phyloP scores from a whole-genome alignment of 371 early-diverging fungal species.

The Choanephora cucurbitarum region DNA sequence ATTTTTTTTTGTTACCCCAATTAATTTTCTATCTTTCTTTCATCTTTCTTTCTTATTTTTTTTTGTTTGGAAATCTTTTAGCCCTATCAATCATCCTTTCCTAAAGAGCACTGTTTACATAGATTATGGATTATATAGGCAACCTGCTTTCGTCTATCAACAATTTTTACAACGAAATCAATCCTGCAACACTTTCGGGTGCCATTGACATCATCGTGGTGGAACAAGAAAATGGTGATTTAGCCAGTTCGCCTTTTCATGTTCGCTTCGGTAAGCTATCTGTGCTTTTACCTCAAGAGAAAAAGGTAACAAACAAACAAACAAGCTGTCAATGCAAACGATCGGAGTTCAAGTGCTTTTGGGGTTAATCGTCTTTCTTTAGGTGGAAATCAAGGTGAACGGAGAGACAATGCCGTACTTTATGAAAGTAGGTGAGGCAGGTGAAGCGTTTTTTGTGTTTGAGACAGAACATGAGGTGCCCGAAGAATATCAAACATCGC shows the following conservation, averaged over 20 bases:
- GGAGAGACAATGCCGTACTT: conserved; percentile 71
- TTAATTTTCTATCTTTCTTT: conserved; percentile 1
- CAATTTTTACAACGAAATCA: conserved; percentile 95
- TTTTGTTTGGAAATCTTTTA: no score
- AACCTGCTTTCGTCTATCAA: conserved; percentile 73
- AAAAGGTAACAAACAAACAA: conserved; percentile 56
- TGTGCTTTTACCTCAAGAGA: conserved; percentile 85
- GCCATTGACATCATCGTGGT: conserved; percentile 98
- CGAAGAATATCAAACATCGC: conserved; percentile 88
- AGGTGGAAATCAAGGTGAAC: conserved; percentile 81
- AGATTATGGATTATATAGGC: conserved; percentile 40
- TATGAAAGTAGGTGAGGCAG: conserved; percentile 98
- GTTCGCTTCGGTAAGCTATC: conserved; percentile 97
- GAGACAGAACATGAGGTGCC: conserved; percentile 85
- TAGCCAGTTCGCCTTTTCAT: conserved; percentile 95
- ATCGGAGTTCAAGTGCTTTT: conserved; percentile 2
- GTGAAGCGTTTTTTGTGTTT: conserved; percentile 98
- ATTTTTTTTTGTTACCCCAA: no score
- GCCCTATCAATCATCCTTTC: no score
- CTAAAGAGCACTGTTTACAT: no score
- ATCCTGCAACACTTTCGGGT: conserved; percentile 97
- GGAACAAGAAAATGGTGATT: conserved; percentile 75
- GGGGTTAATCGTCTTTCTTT: neutral
- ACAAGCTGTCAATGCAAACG: neutral
- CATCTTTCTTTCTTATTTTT: neutral